phyloP scores from a whole-genome alignment of 805 yeast genomes.

The Spathaspora passalidarum region DNA sequence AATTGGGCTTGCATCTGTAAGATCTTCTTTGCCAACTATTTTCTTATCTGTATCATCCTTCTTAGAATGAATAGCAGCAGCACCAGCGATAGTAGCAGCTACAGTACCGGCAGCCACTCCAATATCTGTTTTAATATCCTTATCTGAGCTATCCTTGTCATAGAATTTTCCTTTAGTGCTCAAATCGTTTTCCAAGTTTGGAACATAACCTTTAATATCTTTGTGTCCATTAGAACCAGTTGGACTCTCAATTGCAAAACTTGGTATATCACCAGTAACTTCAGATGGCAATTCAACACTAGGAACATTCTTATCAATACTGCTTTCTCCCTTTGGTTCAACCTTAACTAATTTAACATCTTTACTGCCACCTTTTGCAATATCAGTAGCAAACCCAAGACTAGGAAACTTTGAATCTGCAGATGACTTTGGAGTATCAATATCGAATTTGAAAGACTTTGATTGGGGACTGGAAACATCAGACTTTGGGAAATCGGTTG shows the following conservation, averaged over 20 bases:
- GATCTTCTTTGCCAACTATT: neutral
- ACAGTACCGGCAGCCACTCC: conserved; percentile 6
- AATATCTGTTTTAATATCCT: neutral
- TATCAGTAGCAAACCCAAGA: too few species aligned
- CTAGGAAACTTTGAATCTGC: too few species aligned
- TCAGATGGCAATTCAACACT: too few species aligned
- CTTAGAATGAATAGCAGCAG: neutral
- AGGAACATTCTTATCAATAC: neutral
- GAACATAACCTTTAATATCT: neutral
- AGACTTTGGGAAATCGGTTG: neutral
- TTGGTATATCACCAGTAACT: neutral
- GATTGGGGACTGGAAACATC: too few species aligned
- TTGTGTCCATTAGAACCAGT: neutral
- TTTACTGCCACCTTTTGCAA: too few species aligned
- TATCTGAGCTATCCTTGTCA: neutral
- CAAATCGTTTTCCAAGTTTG: neutral
- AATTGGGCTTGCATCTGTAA: neutral
- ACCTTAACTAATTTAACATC: too few species aligned
- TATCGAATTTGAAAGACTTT: too few species aligned
- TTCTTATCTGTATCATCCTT: too few species aligned
- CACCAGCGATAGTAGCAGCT: conserved; percentile 1
- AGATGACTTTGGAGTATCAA: too few species aligned
- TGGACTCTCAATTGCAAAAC: neutral
- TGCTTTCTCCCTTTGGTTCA: too few species aligned
- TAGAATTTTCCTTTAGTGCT: neutral